These are phyloP conservation scores for Bidens hawaiensis DNA, from an alignment of 140 eudicot genomes.

Conservation along the genomic window DNA sequence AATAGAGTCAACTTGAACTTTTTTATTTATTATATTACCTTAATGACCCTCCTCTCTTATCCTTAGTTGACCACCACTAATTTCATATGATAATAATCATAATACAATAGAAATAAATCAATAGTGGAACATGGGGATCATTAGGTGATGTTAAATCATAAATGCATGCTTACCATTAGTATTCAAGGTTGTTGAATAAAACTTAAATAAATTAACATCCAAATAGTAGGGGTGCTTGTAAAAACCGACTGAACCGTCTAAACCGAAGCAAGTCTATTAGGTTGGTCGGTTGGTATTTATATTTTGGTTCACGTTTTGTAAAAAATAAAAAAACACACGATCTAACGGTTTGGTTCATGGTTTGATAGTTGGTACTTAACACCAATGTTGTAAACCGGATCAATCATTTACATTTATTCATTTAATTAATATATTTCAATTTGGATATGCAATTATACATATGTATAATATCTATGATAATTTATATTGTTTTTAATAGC, in stretches of 20 bases:
- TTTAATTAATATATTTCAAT: too few species aligned
- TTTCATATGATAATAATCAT: constrained; percentile 2
- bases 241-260: too few species aligned
- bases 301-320: background rate
- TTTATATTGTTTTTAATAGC: too few species aligned
- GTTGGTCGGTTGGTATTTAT: too few species aligned
- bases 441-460: too few species aligned
- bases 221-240: too few species aligned
- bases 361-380: background rate
- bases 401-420: too few species aligned
- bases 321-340: background rate
- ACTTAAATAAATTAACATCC: background rate
- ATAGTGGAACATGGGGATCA: constrained; percentile 17
- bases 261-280: too few species aligned
- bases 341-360: background rate
- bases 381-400: background rate
- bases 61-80: constrained; percentile 32
- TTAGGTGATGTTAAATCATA: constrained; percentile 9
- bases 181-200: constrained; percentile 13
- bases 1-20: constrained; percentile 25
- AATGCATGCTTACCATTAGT: constrained; percentile 20
- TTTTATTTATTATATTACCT: constrained; percentile 16
- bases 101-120: background rate
- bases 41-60: constrained; percentile 27
- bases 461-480: too few species aligned